phyloP scores from a whole-genome alignment of 2,329 filamentous ascomycete genomes.

The Claviceps fusiformis region DNA sequence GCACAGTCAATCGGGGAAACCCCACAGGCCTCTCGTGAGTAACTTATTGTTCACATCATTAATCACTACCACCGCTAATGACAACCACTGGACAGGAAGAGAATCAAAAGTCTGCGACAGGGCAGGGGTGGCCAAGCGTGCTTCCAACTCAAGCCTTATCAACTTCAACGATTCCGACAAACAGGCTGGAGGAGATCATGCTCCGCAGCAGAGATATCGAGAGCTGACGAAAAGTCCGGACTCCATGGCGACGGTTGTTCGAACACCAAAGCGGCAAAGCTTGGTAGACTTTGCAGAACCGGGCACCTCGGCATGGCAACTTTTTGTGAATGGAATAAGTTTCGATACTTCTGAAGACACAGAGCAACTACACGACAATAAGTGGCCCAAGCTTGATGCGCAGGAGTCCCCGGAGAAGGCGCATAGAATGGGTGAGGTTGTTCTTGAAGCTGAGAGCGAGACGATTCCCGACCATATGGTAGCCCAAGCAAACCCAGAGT shows the following conservation, averaged over 20 bases:
- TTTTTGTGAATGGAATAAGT: slow-evolving; percentile 19
- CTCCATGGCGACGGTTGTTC: slow-evolving; percentile 26
- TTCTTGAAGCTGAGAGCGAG: background rate
- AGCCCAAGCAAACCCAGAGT: background rate
- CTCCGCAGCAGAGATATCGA: background rate
- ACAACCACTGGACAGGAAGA: background rate
- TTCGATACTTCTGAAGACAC: slow-evolving; percentile 11
- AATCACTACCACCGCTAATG: background rate
- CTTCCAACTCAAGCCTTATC: background rate
- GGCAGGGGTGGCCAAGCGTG: background rate
- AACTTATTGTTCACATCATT: background rate
- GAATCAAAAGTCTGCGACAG: background rate
- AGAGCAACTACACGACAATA: background rate
- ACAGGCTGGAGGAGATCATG: background rate
- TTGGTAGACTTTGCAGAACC: slow-evolving; percentile 9
- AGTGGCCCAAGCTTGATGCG: background rate
- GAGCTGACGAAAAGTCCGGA: slow-evolving; percentile 5
- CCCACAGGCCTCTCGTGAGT: slow-evolving; percentile 13
- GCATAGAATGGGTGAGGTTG: background rate
- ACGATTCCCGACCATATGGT: slow-evolving; percentile 1
- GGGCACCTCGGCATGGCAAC: slow-evolving; percentile 14
- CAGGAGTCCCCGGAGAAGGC: background rate
- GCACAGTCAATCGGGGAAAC: slow-evolving; percentile 25
- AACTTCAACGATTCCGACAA: background rate
- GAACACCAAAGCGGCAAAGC: slow-evolving; percentile 17